A percentile compares a stretch with the other conserved stretches of the same genome.
Evolutionary conservation across 2,329 filamentous ascomycete genomes (phyloP).

Genomic region (Claviceps citrina): DNA sequence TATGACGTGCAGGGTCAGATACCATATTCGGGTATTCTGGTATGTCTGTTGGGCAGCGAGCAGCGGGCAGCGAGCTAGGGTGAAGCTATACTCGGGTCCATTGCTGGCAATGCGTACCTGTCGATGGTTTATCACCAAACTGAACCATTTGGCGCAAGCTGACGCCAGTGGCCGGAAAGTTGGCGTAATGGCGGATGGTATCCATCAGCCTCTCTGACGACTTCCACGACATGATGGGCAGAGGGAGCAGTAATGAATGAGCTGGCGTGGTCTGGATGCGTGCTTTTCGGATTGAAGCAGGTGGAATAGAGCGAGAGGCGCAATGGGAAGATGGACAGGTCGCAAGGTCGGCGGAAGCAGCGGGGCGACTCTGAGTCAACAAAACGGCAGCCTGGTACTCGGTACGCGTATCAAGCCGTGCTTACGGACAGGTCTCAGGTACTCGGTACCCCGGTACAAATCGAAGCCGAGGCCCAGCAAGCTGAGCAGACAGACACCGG

Average conservation of each 20-base stretch:
- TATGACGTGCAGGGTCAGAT: conserved; percentile 19
- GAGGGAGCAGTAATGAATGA: not conserved
- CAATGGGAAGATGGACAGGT: not conserved
- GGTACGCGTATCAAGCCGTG: not conserved
- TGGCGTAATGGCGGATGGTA: conserved; percentile 92
- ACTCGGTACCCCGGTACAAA: conserved; percentile 3
- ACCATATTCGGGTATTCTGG: not conserved
- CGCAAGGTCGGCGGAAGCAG: conserved; percentile 7
- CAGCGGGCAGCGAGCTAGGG: conserved; percentile 17
- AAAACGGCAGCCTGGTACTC: conserved; percentile 4
- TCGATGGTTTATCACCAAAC: conserved; percentile 87
- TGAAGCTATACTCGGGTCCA: conserved; percentile 39
- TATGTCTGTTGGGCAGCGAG: conserved; percentile 35
- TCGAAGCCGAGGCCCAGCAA: conserved; percentile 6
- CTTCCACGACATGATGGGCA: conserved; percentile 72
- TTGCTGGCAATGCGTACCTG: conserved; percentile 41
- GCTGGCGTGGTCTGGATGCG: not conserved
- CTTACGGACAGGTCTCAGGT: not conserved
- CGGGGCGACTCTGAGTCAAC: conserved; percentile 12
- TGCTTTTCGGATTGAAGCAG: not conserved
- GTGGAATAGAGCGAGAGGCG: not conserved
- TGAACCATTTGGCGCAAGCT: conserved; percentile 98
- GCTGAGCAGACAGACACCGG: too few relatives aligned
- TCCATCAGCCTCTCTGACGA: conserved; percentile 82
- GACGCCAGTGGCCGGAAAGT: conserved; percentile 89